These are phyloP conservation scores for Fusarium solani-melongenae DNA, from an alignment of 2,329 filamentous ascomycete genomes.

Conservation along the genomic window DNA sequence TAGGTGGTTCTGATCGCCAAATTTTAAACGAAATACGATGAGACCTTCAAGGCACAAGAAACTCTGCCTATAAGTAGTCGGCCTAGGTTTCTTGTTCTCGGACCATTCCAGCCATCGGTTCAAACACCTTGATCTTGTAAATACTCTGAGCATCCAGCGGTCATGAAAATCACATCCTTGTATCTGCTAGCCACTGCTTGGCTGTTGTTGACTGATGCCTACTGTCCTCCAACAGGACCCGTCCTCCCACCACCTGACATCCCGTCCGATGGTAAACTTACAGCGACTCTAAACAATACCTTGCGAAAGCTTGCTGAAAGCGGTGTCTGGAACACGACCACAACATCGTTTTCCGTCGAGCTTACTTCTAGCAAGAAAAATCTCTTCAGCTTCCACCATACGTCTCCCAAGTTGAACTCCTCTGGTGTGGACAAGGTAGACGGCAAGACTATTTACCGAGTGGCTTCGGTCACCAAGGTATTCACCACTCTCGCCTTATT, in stretches of 20 bases:
- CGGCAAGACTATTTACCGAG: background rate
- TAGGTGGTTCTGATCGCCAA: background rate
- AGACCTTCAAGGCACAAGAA: background rate
- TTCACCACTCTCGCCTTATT: background rate
- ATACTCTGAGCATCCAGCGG: background rate
- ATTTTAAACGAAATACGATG: background rate
- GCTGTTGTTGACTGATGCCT: constrained; percentile 26
- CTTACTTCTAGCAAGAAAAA: background rate
- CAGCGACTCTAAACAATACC: background rate
- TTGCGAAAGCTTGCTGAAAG: background rate
- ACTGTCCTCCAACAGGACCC: background rate
- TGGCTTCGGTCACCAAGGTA: background rate
- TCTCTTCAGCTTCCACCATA: background rate
- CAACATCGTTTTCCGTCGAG: background rate
- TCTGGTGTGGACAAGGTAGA: background rate
- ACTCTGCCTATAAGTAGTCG: background rate
- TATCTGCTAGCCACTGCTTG: background rate
- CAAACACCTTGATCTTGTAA: background rate
- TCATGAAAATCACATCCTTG: background rate
- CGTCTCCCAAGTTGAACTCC: background rate
- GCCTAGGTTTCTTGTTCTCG: background rate
- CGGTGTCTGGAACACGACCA: background rate
- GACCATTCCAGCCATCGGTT: background rate
- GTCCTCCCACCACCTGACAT: background rate
- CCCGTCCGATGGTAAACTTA: background rate